Evolutionary conservation across 2,329 filamentous ascomycete genomes (phyloP), one percentile per base, ranked within the genome.

Genomic region (Colletotrichum abscissum): DNA sequence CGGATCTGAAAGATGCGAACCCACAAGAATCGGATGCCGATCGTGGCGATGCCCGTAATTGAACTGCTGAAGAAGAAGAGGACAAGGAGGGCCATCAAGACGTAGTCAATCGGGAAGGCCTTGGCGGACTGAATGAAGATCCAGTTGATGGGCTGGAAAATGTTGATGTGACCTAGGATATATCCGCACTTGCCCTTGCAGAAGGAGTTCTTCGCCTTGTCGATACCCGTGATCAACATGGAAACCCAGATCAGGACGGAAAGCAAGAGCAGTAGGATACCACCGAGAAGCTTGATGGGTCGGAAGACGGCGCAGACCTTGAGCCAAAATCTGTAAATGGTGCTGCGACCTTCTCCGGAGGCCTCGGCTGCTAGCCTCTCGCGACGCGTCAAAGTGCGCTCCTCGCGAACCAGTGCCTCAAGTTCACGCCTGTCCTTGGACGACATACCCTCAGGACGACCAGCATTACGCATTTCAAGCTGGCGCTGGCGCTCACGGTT

Each of bases 21-120:
- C 97, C 97, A 99, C 65, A 99, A 89, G 88, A 99, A 98, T 76
- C 97, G 94, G 78, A 99, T 98, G 58, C 97, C 97, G 71, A 98
- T 90, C 1, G 91, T 90, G 4, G 95, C 94, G 66, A 98, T 91
- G 19, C 97, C 97, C 1, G 95, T 90, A 64, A 99, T 92, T 11
- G 95, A 95, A 78, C 94, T 93, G 83, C 90, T 92, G 85, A 99
- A 98, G 81, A 99, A 92, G 77, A 98, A 90, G 1, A 98, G 85
- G 0, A 97, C 91, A 9, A 99, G 85, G 1, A 98, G 85, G 1
- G 94, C 91, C 88, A 98, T 97, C 65, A 99, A 88, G 38, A 97
- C 85, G 81, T 98, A 98, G 85, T 99, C 97, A 75, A 97, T 88
- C 0, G 97, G 97, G 85, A 98, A 98, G 1, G 93, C 91, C 78